These are phyloP conservation scores for Heliosperma pusillum DNA, from an alignment of 148 eudicot genomes.

Conservation along the genomic window DNA sequence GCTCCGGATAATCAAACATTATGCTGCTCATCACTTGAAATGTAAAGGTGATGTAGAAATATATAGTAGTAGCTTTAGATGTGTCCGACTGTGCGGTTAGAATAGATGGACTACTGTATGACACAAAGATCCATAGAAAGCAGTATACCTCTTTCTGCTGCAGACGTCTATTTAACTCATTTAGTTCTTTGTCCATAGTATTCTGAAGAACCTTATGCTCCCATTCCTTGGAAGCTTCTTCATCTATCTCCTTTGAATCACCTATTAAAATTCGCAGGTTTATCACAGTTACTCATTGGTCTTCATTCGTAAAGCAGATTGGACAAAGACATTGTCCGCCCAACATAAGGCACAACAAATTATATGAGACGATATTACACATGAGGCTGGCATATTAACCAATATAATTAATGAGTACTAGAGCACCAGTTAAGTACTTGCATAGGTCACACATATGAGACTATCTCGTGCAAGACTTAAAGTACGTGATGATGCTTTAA, in stretches of 20 bases:
- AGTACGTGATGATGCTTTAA: not conserved
- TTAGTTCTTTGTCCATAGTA: conserved; percentile 89
- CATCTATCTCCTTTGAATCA: conserved; percentile 77
- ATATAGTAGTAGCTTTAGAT: not conserved
- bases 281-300: conserved; percentile 12
- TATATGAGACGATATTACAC: not conserved
- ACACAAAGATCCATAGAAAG: not conserved
- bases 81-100: not conserved
- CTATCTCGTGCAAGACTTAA: not conserved
- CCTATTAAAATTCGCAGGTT: conserved; percentile 41
- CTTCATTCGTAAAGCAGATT: not conserved
- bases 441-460: not conserved
- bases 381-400: not conserved
- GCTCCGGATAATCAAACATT: not conserved
- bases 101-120: not conserved
- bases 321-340: not conserved
- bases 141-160: conserved; percentile 81
- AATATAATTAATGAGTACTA: too few relatives aligned
- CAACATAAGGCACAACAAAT: not conserved
- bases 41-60: not conserved
- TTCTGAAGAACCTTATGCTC: conserved; percentile 90
- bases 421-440: not conserved
- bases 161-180: conserved; percentile 79
- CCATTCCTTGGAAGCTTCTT: conserved; percentile 96
- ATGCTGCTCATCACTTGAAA: not conserved